Conservation (phyloP, 2,329 filamentous ascomycete genomes). For the Phaeosphaeriaceae sp. region DNA sequence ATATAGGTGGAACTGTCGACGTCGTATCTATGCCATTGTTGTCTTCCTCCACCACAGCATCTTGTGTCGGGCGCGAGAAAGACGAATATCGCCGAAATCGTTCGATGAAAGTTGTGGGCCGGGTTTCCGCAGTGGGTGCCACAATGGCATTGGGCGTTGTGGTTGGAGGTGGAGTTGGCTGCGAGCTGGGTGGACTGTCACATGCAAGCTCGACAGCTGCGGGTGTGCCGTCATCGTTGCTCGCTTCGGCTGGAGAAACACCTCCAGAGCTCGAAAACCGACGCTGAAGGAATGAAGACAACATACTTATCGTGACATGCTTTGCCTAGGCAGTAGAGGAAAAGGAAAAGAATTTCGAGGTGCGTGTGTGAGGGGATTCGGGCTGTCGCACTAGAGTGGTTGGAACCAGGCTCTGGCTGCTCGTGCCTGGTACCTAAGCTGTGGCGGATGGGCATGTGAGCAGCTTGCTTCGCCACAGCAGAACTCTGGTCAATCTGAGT, state of each 20-base stretch:
- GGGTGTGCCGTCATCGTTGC: slow-evolving; percentile 16
- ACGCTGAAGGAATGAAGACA: slow-evolving; percentile 49
- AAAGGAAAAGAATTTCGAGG: not conserved
- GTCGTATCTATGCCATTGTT: slow-evolving; percentile 23
- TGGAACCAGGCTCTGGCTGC: not conserved
- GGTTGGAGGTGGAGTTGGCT: slow-evolving; percentile 11
- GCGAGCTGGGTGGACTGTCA: slow-evolving; percentile 27
- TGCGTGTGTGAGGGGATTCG: not conserved
- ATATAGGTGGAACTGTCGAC: slow-evolving; percentile 29
- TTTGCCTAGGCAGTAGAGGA: slow-evolving; percentile 1
- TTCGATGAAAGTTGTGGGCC: slow-evolving; percentile 19
- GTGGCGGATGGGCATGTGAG: slow-evolving; percentile 1
- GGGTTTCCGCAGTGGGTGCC: slow-evolving; percentile 11
- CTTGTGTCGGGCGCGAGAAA: slow-evolving; percentile 28
- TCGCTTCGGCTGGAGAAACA: slow-evolving; percentile 21
- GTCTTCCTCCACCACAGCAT: slow-evolving; percentile 33
- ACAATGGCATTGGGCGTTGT: slow-evolving; percentile 12
- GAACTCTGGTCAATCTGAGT: not conserved
- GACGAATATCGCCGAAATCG: slow-evolving; percentile 29
- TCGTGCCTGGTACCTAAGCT: not conserved
- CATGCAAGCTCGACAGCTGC: slow-evolving; percentile 27
- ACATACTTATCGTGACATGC: slow-evolving; percentile 47
- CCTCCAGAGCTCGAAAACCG: slow-evolving; percentile 41
- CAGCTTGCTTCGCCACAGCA: slow-evolving; percentile 1
- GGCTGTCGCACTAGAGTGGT: not conserved